phyloP scores from a whole-genome alignment of 768 basidiomycete species.

The Trametes cinnabarina region DNA sequence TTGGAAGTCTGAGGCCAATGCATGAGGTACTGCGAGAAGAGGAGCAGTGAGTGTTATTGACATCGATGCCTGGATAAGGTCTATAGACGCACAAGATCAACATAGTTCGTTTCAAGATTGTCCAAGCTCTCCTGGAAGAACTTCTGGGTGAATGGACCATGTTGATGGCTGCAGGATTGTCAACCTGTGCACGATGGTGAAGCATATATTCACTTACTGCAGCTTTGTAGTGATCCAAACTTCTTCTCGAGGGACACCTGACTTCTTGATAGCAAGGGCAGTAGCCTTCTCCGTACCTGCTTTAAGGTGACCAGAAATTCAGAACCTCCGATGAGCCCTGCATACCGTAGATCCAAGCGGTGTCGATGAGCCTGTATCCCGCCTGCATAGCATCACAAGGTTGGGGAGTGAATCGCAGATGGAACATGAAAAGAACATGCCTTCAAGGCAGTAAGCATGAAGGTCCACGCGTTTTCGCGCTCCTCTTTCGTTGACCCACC shows the following conservation, averaged over 20 bases:
- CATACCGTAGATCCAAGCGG: conserved; percentile 31
- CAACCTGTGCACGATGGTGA: too few relatives aligned
- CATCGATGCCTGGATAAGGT: too few relatives aligned
- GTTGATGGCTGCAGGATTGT: conserved; percentile 37
- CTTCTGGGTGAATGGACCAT: conserved; percentile 25
- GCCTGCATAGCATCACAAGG: conserved; percentile 10
- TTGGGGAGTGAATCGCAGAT: neutral
- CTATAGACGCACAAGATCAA: conserved; percentile 26
- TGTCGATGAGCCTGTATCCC: conserved; percentile 31
- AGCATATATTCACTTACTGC: conserved; percentile 11
- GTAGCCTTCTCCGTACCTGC: conserved; percentile 28
- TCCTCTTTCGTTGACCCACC: conserved; percentile 35
- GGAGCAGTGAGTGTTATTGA: neutral
- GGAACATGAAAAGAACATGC: conserved; percentile 19
- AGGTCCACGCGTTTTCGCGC: conserved; percentile 35
- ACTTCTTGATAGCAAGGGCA: conserved; percentile 36
- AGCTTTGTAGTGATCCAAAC: conserved; percentile 68
- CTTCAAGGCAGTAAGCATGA: conserved; percentile 42
- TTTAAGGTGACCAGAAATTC: neutral
- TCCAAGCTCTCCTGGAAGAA: conserved; percentile 31
- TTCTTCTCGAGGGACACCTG: conserved; percentile 58
- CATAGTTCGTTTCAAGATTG: conserved; percentile 31
- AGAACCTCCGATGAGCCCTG: neutral
- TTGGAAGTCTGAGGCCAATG: conserved; percentile 47
- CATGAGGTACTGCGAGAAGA: conserved; percentile 41